These are phyloP conservation scores for Dysphania ambrosioides DNA, from an alignment of 148 eudicot species.

Conservation along the genomic window DNA sequence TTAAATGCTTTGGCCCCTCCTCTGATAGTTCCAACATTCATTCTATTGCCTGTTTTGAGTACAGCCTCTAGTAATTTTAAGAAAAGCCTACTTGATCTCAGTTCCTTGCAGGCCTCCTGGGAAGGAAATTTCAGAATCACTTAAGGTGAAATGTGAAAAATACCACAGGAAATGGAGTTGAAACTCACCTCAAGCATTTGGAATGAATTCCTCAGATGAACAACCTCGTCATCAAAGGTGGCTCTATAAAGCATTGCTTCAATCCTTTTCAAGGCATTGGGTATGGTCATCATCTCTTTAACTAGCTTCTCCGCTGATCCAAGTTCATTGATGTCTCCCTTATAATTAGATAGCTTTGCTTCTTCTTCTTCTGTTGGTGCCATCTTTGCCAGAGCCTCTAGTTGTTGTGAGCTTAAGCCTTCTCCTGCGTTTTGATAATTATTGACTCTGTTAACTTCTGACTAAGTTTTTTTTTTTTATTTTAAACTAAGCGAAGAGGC, in stretches of 20 bases:
- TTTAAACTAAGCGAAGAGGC: neutral
- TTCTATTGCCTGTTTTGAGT: constrained; percentile 92
- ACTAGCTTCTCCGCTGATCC: constrained; percentile 84
- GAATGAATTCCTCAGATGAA: constrained; percentile 79
- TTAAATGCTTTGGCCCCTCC: constrained; percentile 98
- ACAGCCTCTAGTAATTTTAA: constrained; percentile 90
- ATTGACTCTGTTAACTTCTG: constrained; percentile 9
- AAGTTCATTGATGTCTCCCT: constrained; percentile 56
- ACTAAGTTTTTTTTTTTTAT: too few species aligned
- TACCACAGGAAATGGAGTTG: neutral
- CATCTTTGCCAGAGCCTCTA: constrained; percentile 85
- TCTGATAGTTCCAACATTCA: constrained; percentile 93
- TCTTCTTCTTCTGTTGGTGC: constrained; percentile 94
- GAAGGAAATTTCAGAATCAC: neutral
- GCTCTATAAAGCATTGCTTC: constrained; percentile 93
- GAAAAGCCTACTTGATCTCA: constrained; percentile 88
- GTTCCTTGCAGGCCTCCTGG: constrained; percentile 95
- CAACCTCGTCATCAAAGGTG: constrained; percentile 84
- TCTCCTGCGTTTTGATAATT: constrained; percentile 44
- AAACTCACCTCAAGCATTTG: constrained; percentile 78
- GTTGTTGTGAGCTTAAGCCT: constrained; percentile 76
- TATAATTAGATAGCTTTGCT: constrained; percentile 56
- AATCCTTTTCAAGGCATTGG: constrained; percentile 69
- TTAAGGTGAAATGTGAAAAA: neutral
- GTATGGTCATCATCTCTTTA: constrained; percentile 56